phyloP scores from a whole-genome alignment of 371 early-diverging fungal genomes.

The Lichtheimia ramosa region DNA sequence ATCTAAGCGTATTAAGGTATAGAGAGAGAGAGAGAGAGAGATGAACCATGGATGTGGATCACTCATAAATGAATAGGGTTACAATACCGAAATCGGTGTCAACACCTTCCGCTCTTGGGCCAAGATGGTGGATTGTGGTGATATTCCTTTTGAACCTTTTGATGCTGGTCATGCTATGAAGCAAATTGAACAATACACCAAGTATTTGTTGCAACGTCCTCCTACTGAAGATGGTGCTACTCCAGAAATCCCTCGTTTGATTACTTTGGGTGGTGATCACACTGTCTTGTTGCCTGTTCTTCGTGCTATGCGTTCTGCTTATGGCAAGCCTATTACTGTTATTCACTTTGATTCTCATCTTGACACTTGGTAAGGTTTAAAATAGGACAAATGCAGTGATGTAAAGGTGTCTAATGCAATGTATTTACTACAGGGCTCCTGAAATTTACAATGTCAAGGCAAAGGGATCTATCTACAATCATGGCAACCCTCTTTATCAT shows the following conservation, averaged over 20 bases:
- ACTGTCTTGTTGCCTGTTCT: slow-evolving; percentile 45
- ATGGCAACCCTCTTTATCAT: slow-evolving; percentile 49
- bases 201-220: slow-evolving; percentile 37
- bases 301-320: slow-evolving; percentile 35
- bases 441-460: slow-evolving; percentile 41
- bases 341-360: slow-evolving; percentile 57
- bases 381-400: neutral
- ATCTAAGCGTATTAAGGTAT: slow-evolving; percentile 40
- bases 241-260: slow-evolving; percentile 28
- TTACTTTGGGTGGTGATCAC: slow-evolving; percentile 50
- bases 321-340: slow-evolving; percentile 40
- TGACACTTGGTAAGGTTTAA: slow-evolving; percentile 36
- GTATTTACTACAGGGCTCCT: slow-evolving; percentile 20
- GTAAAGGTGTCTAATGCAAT: neutral
- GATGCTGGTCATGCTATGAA: slow-evolving; percentile 42
- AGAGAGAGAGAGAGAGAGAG: neutral
- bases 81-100: slow-evolving; percentile 33
- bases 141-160: slow-evolving; percentile 50
- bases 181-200: slow-evolving; percentile 39
- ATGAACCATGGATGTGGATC: neutral
- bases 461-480: slow-evolving; percentile 32
- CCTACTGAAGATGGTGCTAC: slow-evolving; percentile 5
- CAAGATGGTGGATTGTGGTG: slow-evolving; percentile 51
- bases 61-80: slow-evolving; percentile 21
- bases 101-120: slow-evolving; percentile 52